Conservation (phyloP, 805 yeast species). For the Candida ortonii region DNA sequence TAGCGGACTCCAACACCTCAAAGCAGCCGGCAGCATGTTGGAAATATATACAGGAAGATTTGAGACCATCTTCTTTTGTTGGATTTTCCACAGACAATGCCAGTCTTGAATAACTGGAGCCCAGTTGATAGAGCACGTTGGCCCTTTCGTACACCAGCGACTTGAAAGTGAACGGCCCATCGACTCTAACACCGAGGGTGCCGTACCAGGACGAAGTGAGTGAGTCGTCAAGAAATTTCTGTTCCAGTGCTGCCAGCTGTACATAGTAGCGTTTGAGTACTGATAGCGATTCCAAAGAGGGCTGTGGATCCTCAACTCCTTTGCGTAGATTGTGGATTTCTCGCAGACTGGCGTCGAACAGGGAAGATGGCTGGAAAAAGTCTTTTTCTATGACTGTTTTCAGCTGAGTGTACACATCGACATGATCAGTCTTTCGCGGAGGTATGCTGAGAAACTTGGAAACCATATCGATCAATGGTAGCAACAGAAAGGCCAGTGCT, state of each 20-base stretch:
- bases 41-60: slow-evolving; percentile 58
- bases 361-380: slow-evolving; percentile 34
- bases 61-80: slow-evolving; percentile 52
- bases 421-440: slow-evolving; percentile 34
- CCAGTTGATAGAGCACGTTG: slow-evolving; percentile 68
- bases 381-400: slow-evolving; percentile 39
- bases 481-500: too few relatives aligned
- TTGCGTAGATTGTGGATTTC: slow-evolving; percentile 44
- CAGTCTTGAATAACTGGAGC: slow-evolving; percentile 55
- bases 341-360: slow-evolving; percentile 32
- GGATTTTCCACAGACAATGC: slow-evolving; percentile 45
- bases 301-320: slow-evolving; percentile 32
- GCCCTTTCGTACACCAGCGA: slow-evolving; percentile 59
- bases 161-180: slow-evolving; percentile 43
- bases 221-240: slow-evolving; percentile 64
- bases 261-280: slow-evolving; percentile 45
- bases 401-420: slow-evolving; percentile 34
- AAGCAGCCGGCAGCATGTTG: slow-evolving; percentile 75
- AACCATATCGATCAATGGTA: slow-evolving; percentile 8
- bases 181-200: slow-evolving; percentile 55
- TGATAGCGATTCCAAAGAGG: slow-evolving; percentile 35
- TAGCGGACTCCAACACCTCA: slow-evolving; percentile 31
- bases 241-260: slow-evolving; percentile 40
- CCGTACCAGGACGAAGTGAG: slow-evolving; percentile 71
- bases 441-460: slow-evolving; percentile 40